These are phyloP conservation scores for Macrolepiota albuminosa DNA, from an alignment of 768 basidiomycete species.

Conservation along the genomic window DNA sequence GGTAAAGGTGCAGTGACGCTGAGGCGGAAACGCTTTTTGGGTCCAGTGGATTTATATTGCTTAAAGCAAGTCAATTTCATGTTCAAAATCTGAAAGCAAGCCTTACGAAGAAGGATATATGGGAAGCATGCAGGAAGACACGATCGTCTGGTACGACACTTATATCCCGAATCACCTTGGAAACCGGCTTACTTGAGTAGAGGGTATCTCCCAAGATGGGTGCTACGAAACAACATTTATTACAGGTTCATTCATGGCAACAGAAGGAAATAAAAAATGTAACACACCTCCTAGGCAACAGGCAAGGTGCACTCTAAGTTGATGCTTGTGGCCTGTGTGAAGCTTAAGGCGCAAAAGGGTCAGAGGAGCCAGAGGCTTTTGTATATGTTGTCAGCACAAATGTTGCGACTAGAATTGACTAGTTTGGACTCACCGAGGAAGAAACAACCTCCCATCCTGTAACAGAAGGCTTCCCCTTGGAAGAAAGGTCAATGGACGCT, in stretches of 20 bases:
- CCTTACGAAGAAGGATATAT: slow-evolving; percentile 52
- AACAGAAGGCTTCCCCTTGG: slow-evolving; percentile 28
- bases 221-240: slow-evolving; percentile 30
- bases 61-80: slow-evolving; percentile 18
- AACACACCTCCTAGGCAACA: slow-evolving; percentile 41
- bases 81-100: not conserved
- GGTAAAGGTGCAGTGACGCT: slow-evolving; percentile 57
- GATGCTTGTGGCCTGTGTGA: slow-evolving; percentile 65
- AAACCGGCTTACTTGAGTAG: slow-evolving; percentile 36
- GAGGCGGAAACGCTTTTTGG: slow-evolving; percentile 45
- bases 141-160: slow-evolving; percentile 37
- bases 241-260: not conserved
- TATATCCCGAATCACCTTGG: slow-evolving; percentile 19
- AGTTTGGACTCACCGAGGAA: slow-evolving; percentile 44
- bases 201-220: slow-evolving; percentile 62
- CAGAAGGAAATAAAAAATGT: not conserved
- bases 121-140: slow-evolving; percentile 59
- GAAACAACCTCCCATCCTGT: slow-evolving; percentile 59
- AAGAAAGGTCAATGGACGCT: slow-evolving; percentile 29
- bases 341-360: slow-evolving; percentile 54
- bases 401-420: not conserved
- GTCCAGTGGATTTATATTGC: slow-evolving; percentile 43
- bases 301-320: slow-evolving; percentile 63
- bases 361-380: slow-evolving; percentile 37
- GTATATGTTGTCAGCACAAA: slow-evolving; percentile 5